A percentile compares a stretch with the other conserved stretches of the same genome.
Conservation (phyloP, 2,329 filamentous ascomycete species). For the Myriosclerotinia curreyana region DNA sequence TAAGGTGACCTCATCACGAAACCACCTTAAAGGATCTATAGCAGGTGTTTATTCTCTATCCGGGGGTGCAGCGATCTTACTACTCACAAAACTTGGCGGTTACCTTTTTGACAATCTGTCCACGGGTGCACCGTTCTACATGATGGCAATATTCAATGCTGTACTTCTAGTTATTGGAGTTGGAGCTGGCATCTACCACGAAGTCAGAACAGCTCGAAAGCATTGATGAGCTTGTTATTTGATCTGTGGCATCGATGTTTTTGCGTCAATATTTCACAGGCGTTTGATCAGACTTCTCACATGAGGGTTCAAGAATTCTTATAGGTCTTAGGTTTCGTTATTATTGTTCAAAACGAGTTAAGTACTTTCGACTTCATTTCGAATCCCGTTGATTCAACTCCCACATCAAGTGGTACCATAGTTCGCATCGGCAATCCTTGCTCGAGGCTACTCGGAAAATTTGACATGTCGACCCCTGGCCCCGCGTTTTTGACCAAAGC, state of each 20-base stretch:
- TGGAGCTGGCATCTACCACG: conserved; percentile 35
- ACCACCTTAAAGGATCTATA: conserved; percentile 79
- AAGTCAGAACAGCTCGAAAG: conserved; percentile 25
- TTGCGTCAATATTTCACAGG: neutral
- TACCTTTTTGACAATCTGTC: conserved; percentile 75
- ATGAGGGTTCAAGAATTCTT: neutral
- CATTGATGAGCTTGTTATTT: conserved; percentile 18
- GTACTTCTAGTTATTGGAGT: conserved; percentile 56
- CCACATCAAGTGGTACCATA: neutral
- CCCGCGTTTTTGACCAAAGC: neutral
- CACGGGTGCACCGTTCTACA: conserved; percentile 81
- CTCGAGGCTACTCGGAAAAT: neutral
- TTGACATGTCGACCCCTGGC: conserved; percentile 6
- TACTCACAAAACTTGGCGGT: conserved; percentile 89
- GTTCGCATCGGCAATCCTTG: neutral
- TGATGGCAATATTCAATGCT: conserved; percentile 88
- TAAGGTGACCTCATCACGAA: conserved; percentile 30
- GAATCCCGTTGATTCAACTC: neutral
- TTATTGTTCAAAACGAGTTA: neutral
- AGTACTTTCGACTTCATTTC: neutral
- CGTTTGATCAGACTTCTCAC: neutral
- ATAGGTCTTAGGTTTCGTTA: neutral
- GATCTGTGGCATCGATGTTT: neutral
- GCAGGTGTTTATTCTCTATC: conserved; percentile 91
- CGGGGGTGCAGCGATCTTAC: conserved; percentile 82